Evolutionary conservation across 1,139 yeast genomes (phyloP), one percentile per base, ranked within the genome.

Genomic region (Keqinozyma sinolaborantium): DNA sequence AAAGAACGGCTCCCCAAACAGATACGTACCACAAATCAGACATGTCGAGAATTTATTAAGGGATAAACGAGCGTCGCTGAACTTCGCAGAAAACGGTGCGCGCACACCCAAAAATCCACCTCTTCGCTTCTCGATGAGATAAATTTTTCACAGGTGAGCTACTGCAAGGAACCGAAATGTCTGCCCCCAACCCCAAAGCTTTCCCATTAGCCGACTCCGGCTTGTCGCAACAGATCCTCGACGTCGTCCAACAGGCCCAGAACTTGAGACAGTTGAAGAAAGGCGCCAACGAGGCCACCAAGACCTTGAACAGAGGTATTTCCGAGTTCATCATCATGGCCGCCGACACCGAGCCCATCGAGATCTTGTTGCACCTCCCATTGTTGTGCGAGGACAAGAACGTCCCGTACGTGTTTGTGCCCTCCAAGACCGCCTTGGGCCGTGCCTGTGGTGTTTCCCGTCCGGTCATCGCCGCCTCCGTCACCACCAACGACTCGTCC

Each of bases 361-460:
- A 94, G 74, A 92, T 94, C 65, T 83, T 94, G 62, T 81, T 94
- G 65, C 98, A 94, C 67, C 78, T 94, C 66, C 99, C 99, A 33
- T 79, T 94, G 56, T 77, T 94, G 56, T 92, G 99, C 70, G 98
- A 92, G 73, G 99, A 92, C 72, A 92, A 92, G 79, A 92, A 94
- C 74, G 98, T 92, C 50, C 97, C 98, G 44, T 92, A 92, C 75
- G 97, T 92, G 45, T 92, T 92, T 53, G 97, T 94, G 47, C 97
- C 98, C 48, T 88, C 97, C 53, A 92, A 92, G 78, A 83, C 95
- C 55, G 98, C 98, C 46, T 78, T 94, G 54, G 98, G 99, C 64
- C 87, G 98, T 76, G 97, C 98, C 54, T 92, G 98, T 75, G 99
- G 98, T 73, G 98, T 94, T 49, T 87, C 97, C 40, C 85, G 99